phyloP scores from a whole-genome alignment of 129 eudicot genomes.

The Oenanthe sinensis region DNA sequence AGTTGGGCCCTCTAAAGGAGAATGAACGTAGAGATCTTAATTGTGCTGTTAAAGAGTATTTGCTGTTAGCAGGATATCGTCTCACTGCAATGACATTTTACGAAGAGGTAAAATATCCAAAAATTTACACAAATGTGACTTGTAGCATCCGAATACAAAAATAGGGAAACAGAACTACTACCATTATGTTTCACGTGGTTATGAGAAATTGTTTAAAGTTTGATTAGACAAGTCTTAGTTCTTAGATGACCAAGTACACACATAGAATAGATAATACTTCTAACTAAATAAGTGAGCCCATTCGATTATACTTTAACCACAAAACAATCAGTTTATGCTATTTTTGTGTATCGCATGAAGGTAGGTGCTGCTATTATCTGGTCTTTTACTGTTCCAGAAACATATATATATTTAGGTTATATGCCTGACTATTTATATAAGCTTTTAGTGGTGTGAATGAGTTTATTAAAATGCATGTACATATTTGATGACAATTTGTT shows the following conservation, averaged over 20 bases:
- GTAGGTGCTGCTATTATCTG: neutral
- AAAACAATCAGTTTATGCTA: neutral
- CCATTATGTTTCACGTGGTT: neutral
- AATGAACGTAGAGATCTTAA: constrained; percentile 84
- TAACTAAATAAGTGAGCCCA: neutral
- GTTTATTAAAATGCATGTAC: neutral
- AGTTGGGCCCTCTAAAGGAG: constrained; percentile 87
- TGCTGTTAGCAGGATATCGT: constrained; percentile 92
- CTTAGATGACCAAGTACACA: neutral
- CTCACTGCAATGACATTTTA: constrained; percentile 97
- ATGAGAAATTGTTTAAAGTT: neutral
- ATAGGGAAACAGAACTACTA: neutral
- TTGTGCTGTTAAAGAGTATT: constrained; percentile 93
- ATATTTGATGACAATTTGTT: neutral
- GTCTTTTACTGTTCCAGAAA: neutral
- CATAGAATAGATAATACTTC: neutral
- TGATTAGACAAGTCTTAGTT: neutral
- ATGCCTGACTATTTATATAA: neutral
- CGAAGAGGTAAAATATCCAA: constrained; percentile 57
- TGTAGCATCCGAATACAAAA: neutral
- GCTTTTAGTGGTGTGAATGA: neutral
- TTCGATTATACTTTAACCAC: neutral
- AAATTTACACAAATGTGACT: neutral
- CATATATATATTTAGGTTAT: neutral
- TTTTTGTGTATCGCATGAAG: neutral